phyloP scores from a whole-genome alignment of 768 basidiomycete species.

The Tylopilus subfusipes region DNA sequence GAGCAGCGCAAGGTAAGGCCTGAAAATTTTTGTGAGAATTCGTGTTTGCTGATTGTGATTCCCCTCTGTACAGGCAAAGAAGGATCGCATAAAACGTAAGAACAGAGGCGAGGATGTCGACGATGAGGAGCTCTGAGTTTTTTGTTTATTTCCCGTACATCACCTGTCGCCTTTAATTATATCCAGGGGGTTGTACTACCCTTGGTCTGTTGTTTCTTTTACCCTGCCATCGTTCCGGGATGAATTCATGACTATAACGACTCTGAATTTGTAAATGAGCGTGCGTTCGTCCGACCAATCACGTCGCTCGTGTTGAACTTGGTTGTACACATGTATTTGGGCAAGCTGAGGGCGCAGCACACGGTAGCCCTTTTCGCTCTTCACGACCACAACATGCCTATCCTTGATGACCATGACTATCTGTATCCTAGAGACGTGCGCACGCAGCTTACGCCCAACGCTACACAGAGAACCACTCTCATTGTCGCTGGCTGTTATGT shows the following conservation, averaged over 20 bases:
- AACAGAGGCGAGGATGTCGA: constrained; percentile 82
- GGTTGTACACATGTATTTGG: background rate
- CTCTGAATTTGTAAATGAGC: too few species aligned
- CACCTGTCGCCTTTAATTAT: constrained; percentile 9
- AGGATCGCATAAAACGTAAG: constrained; percentile 89
- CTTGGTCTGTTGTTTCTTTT: constrained; percentile 17
- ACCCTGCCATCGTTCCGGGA: constrained; percentile 11
- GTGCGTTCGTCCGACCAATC: background rate
- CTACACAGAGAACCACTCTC: constrained; percentile 70
- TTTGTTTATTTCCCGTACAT: constrained; percentile 7
- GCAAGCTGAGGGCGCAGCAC: constrained; percentile 5
- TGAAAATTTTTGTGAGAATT: background rate
- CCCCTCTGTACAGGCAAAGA: constrained; percentile 61
- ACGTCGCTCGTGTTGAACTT: background rate
- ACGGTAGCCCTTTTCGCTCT: constrained; percentile 3
- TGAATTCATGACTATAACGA: background rate
- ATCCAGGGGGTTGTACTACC: constrained; percentile 15
- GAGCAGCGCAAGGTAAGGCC: constrained; percentile 74
- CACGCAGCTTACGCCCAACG: constrained; percentile 54
- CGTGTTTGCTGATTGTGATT: constrained; percentile 10
- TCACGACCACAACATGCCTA: constrained; percentile 31
- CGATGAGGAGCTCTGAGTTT: constrained; percentile 51
- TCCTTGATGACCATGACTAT: constrained; percentile 17
- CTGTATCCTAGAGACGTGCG: constrained; percentile 26
- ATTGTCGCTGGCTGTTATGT: constrained; percentile 80